Evolutionary conservation across 192 early-diverging fungal species (phyloP).

Genomic region (Chytriomyces sp.): DNA sequence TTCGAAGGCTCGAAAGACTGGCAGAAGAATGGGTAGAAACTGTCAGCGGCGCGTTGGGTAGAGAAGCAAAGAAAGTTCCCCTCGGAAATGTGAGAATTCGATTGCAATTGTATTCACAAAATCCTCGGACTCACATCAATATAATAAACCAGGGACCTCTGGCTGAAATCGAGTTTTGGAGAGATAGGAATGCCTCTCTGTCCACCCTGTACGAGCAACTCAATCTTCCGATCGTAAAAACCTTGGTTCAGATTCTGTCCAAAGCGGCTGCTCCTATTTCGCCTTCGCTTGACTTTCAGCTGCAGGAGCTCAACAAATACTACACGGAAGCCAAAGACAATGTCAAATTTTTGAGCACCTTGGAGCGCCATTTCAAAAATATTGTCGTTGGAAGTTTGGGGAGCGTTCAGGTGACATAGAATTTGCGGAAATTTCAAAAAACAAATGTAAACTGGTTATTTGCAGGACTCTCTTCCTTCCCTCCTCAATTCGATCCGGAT

Average conservation of each 20-base stretch:
- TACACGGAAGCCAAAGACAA: constrained; percentile 71
- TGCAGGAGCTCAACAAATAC: constrained; percentile 61
- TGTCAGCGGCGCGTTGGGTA: constrained; percentile 51
- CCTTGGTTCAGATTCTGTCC: constrained; percentile 55
- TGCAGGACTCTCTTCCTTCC: constrained; percentile 58
- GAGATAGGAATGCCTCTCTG: constrained; percentile 60
- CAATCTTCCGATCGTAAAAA: constrained; percentile 63
- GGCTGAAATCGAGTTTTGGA: constrained; percentile 69
- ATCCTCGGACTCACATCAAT: constrained; percentile 6
- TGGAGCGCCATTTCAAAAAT: constrained; percentile 70
- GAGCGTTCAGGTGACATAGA: constrained; percentile 48
- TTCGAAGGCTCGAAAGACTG: constrained; percentile 47
- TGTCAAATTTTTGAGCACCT: constrained; percentile 67
- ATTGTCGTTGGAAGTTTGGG: constrained; percentile 58
- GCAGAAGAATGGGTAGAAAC: constrained; percentile 68
- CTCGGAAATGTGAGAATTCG: constrained; percentile 49
- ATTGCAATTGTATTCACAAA: not conserved
- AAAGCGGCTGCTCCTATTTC: constrained; percentile 48
- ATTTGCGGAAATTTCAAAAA: not conserved
- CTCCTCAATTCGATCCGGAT: constrained; percentile 68
- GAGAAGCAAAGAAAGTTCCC: constrained; percentile 58
- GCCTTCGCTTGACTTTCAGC: constrained; percentile 60
- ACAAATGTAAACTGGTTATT: not conserved
- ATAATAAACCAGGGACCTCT: constrained; percentile 56
- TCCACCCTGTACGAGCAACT: constrained; percentile 66